Evolutionary conservation across 371 early-diverging fungal genomes (phyloP).

Genomic region (Mucor saturninus): DNA sequence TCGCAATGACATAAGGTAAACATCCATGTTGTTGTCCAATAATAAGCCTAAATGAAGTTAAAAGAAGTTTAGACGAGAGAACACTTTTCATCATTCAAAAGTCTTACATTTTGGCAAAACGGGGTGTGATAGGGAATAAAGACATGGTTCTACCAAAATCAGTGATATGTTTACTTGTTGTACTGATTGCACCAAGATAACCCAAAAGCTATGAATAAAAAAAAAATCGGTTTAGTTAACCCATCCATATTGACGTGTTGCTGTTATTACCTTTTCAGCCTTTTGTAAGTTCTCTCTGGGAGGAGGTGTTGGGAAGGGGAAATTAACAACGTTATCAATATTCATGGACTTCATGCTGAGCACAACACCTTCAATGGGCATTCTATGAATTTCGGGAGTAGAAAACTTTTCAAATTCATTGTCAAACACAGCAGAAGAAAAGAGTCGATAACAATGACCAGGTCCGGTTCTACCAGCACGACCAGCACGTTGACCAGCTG

Average conservation of each 20-base stretch:
- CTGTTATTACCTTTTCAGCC: conserved; percentile 62
- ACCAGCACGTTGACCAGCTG: conserved; percentile 96
- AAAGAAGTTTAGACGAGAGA: conserved; percentile 2
- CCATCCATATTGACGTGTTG: not conserved
- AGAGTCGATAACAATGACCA: conserved; percentile 98
- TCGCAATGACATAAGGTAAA: conserved; percentile 84
- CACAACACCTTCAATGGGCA: conserved; percentile 96
- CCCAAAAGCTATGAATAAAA: conserved; percentile 48
- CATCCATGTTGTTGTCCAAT: conserved; percentile 84
- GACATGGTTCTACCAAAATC: conserved; percentile 90
- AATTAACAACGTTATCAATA: conserved; percentile 92
- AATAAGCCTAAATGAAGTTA: conserved; percentile 61
- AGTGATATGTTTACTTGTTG: conserved; percentile 74
- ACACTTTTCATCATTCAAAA: not conserved
- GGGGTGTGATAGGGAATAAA: conserved; percentile 92
- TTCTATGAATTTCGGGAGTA: conserved; percentile 92
- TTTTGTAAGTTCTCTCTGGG: conserved; percentile 64
- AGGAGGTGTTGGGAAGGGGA: conserved; percentile 96
- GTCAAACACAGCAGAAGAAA: conserved; percentile 93
- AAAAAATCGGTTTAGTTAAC: not conserved
- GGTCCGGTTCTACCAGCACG: conserved; percentile 98
- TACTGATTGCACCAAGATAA: conserved; percentile 78
- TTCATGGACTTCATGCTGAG: conserved; percentile 96
- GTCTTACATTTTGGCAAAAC: conserved; percentile 89
- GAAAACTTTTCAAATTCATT: conserved; percentile 89